phyloP scores from a whole-genome alignment of 2,329 filamentous ascomycete genomes.

The Hansfordia pulvinata region DNA sequence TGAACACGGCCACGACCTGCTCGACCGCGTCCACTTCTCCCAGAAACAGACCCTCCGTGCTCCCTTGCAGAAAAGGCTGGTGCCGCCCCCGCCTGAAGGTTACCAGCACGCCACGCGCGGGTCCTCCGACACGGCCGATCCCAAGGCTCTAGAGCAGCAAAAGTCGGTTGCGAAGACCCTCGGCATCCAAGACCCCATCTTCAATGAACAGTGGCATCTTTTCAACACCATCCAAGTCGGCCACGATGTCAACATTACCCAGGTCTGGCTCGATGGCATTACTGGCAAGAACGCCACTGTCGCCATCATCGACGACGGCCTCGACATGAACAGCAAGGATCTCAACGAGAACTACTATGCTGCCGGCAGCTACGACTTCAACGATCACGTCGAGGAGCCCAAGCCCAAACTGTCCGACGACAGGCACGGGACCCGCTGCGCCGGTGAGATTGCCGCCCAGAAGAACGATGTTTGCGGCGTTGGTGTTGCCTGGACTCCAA shows the following conservation, averaged over 20 bases:
- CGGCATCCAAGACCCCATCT: conserved; percentile 80
- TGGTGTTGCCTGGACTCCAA: conserved; percentile 91
- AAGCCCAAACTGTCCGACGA: conserved; percentile 76
- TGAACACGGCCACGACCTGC: conserved; percentile 37
- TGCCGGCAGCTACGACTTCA: conserved; percentile 89
- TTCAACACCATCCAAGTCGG: conserved; percentile 70
- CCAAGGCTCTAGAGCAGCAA: conserved; percentile 40
- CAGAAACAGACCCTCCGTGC: conserved; percentile 53
- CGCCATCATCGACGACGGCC: conserved; percentile 87
- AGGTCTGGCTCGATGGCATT: conserved; percentile 78
- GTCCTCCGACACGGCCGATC: no score
- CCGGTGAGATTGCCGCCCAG: conserved; percentile 86
- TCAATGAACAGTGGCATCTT: conserved; percentile 90
- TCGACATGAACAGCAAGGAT: conserved; percentile 93
- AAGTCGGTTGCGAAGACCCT: conserved; percentile 48
- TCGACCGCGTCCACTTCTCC: conserved; percentile 65
- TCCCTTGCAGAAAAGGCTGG: conserved; percentile 36
- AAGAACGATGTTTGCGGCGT: conserved; percentile 87
- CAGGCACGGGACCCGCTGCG: conserved; percentile 83
- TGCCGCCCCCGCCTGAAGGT: conserved; percentile 9
- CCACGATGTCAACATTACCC: conserved; percentile 94
- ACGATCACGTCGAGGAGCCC: conserved; percentile 68
- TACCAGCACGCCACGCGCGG: no score
- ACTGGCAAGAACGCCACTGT: conserved; percentile 83
- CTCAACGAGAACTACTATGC: conserved; percentile 90